These are phyloP conservation scores for Aspergillus carbonarius DNA, from an alignment of 2,329 filamentous ascomycete species.

Conservation along the genomic window DNA sequence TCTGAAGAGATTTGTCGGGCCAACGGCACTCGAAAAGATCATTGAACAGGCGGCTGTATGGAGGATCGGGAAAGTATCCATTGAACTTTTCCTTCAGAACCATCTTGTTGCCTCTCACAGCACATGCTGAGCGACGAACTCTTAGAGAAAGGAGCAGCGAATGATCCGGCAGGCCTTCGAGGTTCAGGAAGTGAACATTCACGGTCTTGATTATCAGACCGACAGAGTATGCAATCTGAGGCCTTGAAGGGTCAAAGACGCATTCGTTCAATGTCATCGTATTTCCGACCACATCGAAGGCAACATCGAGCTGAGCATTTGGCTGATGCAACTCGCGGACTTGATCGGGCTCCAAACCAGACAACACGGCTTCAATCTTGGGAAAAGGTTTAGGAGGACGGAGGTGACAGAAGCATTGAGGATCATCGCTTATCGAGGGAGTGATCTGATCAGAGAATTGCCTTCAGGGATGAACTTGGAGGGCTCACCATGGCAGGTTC, in stretches of 20 bases:
- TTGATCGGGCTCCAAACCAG: constrained; percentile 15
- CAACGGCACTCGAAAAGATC: constrained; percentile 19
- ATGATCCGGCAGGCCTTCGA: constrained; percentile 29
- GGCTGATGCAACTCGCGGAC: constrained; percentile 17
- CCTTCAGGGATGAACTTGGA: not conserved
- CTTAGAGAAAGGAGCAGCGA: constrained; percentile 27
- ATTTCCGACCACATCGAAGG: constrained; percentile 25
- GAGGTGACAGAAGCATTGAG: constrained; percentile 25
- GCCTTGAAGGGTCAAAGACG: constrained; percentile 11
- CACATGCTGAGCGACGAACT: constrained; percentile 14
- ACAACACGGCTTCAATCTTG: constrained; percentile 20
- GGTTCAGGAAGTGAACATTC: constrained; percentile 26
- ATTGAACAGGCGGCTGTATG: constrained; percentile 22
- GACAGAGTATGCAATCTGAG: constrained; percentile 10
- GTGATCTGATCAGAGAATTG: not conserved
- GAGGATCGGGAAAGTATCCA: constrained; percentile 19
- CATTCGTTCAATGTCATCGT: constrained; percentile 24
- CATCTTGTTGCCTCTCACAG: constrained; percentile 18
- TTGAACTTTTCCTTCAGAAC: constrained; percentile 18
- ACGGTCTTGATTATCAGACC: constrained; percentile 15
- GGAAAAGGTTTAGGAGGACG: constrained; percentile 6
- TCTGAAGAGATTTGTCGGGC: constrained; percentile 20
- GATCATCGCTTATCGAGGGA: constrained; percentile 21
- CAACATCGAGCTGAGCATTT: constrained; percentile 23
- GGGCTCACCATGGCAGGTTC: constrained; percentile 12